A percentile compares a stretch with the other conserved stretches of the same genome.
These are phyloP conservation scores for Fragilariopsis cylindrus DNA, from an alignment of 108 stramenopile species.

Conservation along the genomic window DNA sequence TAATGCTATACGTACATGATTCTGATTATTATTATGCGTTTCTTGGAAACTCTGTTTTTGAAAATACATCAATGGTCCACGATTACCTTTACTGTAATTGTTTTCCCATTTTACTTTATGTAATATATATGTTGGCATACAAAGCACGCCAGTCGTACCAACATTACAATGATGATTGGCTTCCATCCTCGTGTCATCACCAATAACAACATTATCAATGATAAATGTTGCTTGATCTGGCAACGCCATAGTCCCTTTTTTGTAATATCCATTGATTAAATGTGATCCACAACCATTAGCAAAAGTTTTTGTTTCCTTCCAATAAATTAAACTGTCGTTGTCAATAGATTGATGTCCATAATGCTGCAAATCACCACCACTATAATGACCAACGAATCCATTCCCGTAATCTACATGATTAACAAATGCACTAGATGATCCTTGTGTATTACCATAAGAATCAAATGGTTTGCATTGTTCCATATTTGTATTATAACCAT, in stretches of 20 bases:
- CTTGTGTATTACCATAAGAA: constrained; percentile 41
- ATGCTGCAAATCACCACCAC: constrained; percentile 49
- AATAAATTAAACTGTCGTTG: constrained; percentile 55
- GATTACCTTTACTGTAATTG: neutral
- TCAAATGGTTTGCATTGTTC: constrained; percentile 45
- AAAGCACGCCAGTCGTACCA: constrained; percentile 54
- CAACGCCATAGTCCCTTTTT: constrained; percentile 48
- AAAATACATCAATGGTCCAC: constrained; percentile 22
- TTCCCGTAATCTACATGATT: constrained; percentile 62
- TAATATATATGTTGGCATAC: constrained; percentile 53
- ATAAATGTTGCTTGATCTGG: constrained; percentile 68
- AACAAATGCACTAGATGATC: constrained; percentile 39
- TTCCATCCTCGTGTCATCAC: constrained; percentile 44
- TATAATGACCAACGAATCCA: constrained; percentile 66
- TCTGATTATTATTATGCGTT: constrained; percentile 4
- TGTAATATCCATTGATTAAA: constrained; percentile 40
- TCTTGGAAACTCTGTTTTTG: constrained; percentile 7
- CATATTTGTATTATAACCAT: constrained; percentile 48
- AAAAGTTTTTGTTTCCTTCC: constrained; percentile 69
- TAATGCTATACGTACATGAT: neutral
- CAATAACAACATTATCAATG: constrained; percentile 48
- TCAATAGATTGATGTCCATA: constrained; percentile 39
- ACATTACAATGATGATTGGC: constrained; percentile 68
- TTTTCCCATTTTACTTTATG: constrained; percentile 46
- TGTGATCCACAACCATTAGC: constrained; percentile 60